These are phyloP conservation scores for Nothophoma quercina DNA, from an alignment of 2,329 filamentous ascomycete genomes.

Conservation along the genomic window DNA sequence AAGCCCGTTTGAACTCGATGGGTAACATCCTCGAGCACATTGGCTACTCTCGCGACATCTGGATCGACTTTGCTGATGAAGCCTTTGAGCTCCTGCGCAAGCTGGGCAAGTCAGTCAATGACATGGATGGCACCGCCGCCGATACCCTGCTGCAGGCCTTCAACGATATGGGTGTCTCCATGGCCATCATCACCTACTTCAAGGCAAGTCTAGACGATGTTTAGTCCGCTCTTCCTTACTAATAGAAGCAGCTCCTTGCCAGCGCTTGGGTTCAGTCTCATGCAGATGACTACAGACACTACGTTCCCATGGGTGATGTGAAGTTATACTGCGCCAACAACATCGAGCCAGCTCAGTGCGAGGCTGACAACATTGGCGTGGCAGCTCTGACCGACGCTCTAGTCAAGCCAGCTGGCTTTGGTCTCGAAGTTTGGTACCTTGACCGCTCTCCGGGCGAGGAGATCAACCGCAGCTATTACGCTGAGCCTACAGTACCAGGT, in stretches of 20 bases:
- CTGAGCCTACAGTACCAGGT: conserved; percentile 60
- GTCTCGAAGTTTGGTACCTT: conserved; percentile 88
- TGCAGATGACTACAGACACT: conserved; percentile 72
- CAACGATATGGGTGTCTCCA: conserved; percentile 73
- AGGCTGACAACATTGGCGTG: conserved; percentile 92
- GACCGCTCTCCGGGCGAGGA: conserved; percentile 81
- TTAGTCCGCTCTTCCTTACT: conserved; percentile 12
- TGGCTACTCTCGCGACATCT: conserved; percentile 73
- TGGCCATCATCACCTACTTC: conserved; percentile 84
- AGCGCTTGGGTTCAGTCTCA: conserved; percentile 84
- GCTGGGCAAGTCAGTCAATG: conserved; percentile 65
- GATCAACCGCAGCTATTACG: conserved; percentile 72
- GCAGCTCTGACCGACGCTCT: conserved; percentile 79
- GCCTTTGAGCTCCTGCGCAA: conserved; percentile 72
- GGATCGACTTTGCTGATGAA: conserved; percentile 84
- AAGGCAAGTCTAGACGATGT: conserved; percentile 55
- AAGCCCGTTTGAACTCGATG: conserved; percentile 74
- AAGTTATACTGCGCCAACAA: conserved; percentile 72
- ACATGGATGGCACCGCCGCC: conserved; percentile 60
- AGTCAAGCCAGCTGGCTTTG: conserved; percentile 78
- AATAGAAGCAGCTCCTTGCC: conserved; percentile 71
- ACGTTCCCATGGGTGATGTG: conserved; percentile 65
- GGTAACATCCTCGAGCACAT: conserved; percentile 73
- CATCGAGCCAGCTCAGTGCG: conserved; percentile 77
- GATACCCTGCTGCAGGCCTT: conserved; percentile 70